Base-by-base conservation (phyloP, 169 alveolate species). In the Plasmodium vivax region DNA sequence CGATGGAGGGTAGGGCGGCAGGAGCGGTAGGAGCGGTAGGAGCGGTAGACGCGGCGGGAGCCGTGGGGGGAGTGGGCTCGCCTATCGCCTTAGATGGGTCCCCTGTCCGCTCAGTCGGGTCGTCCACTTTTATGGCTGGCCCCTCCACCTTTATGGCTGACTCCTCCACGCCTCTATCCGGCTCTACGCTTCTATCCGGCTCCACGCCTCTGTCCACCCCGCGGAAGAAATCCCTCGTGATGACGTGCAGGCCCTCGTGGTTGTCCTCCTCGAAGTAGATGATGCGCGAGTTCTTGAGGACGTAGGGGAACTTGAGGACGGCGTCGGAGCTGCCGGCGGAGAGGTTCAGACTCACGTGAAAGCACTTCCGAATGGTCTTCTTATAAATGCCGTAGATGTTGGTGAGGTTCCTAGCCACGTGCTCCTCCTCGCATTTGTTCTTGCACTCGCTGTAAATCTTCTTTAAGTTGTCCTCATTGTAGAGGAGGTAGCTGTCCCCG, bases 201-300 rank as follows among this genome's bases (percentile, higher is more conserved):
- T 34, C 14, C 34, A 43, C 43, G 1, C 80, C 27, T 87, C 41
- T 43, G 34, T 90, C 27, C 27, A 23, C 27, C 27, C 27, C 27
- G 27, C 27, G 27, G 80, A 90, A 90, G 19, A 90, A 90, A 19
- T 80, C 56, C 56, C 68, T 80, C 10, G 94, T 58, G 23, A 90
- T 80, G 19, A 90, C 51, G 71, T 90, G 90, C n/a, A 90, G 58
- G 0, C 94, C 94, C 30, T 90, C 82, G 32, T 90, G 62, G 62
- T 79, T 90, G 36, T 90, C 90, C 45, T 90, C 94, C 47, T 90
- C 94, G 34, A 90, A 90, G 82, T 90, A 90, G 10, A 90, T 80
- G 23, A 90, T 36, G 19, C 83, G 58, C 0, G 94, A 90, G 14
- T 90, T 90, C 72, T 90, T 90, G 12, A 90, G 54, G 47, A 90